Conservation (phyloP, 1,139 yeast species). For the Nematodospora anomalae region DNA sequence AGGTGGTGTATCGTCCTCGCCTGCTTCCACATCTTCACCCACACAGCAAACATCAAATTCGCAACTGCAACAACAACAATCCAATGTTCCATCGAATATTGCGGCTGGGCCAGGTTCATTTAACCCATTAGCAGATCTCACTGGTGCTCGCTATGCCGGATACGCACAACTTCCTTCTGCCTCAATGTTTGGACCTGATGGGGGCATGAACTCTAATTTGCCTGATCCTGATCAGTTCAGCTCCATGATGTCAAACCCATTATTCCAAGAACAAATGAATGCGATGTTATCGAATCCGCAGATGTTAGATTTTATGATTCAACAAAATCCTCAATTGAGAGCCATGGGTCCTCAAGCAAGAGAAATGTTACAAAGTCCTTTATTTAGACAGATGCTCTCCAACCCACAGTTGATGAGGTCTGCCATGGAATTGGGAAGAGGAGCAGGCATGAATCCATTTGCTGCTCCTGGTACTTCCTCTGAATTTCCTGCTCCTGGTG, state of each 20-base stretch:
- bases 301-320: conserved; percentile 80
- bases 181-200: conserved; percentile 92
- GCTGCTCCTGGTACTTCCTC: conserved; percentile 20
- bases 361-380: conserved; percentile 80
- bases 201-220: conserved; percentile 69
- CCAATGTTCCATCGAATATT: conserved; percentile 65
- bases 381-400: conserved; percentile 79
- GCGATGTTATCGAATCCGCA: conserved; percentile 76
- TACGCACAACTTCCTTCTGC: conserved; percentile 84
- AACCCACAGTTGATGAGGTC: conserved; percentile 85
- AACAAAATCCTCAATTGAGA: conserved; percentile 79
- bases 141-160: conserved; percentile 96
- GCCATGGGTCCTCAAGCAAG: conserved; percentile 90
- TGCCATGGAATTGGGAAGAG: conserved; percentile 73
- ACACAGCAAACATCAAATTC: conserved; percentile 15
- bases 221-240: conserved; percentile 77
- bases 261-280: conserved; percentile 77
- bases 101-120: conserved; percentile 88
- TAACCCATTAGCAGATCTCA: conserved; percentile 86
- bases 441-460: conserved; percentile 21
- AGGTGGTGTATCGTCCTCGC: conserved; percentile 21
- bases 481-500: conserved; percentile 60
- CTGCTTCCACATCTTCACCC: conserved; percentile 18
- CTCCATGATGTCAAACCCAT: conserved; percentile 76
- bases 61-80: conserved; percentile 14